A percentile compares a stretch with the other conserved stretches of the same genome.
These are phyloP conservation scores for Parsonsia alboflavescens DNA, from an alignment of 257 asterid genomes.

Conservation along the genomic window DNA sequence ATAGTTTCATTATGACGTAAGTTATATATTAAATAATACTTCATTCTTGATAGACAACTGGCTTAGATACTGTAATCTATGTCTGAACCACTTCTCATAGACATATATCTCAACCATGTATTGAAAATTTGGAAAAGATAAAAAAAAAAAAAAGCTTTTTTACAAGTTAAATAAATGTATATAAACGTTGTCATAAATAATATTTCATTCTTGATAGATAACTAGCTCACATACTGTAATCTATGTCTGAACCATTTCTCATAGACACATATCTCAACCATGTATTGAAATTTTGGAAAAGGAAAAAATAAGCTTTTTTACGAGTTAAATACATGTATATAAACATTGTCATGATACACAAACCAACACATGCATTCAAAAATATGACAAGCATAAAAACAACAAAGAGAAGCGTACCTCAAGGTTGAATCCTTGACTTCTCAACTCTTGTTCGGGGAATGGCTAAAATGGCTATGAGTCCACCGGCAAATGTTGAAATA, in stretches of 20 bases:
- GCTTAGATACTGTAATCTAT: neutral
- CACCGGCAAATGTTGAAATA: conserved; percentile 52
- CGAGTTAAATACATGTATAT: neutral
- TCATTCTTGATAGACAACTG: neutral
- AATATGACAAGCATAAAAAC: neutral
- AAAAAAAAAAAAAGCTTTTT: neutral
- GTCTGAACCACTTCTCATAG: neutral
- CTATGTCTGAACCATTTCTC: neutral
- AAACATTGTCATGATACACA: neutral
- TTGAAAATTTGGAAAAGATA: neutral
- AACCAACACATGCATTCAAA: neutral
- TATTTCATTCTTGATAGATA: neutral
- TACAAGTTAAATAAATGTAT: neutral
- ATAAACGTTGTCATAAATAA: neutral
- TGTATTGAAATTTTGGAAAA: neutral
- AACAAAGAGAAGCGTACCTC: conserved; percentile 37
- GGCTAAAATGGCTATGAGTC: conserved; percentile 73
- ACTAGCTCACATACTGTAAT: neutral
- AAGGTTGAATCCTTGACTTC: conserved; percentile 44
- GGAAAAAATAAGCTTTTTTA: neutral
- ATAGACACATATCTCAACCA: neutral
- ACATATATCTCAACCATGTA: neutral
- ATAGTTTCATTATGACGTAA: neutral
- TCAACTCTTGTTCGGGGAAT: conserved; percentile 76
- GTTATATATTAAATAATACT: neutral